Evolutionary conservation across 2,329 filamentous ascomycete genomes (phyloP).

Genomic region (Gremmenia infestans): DNA sequence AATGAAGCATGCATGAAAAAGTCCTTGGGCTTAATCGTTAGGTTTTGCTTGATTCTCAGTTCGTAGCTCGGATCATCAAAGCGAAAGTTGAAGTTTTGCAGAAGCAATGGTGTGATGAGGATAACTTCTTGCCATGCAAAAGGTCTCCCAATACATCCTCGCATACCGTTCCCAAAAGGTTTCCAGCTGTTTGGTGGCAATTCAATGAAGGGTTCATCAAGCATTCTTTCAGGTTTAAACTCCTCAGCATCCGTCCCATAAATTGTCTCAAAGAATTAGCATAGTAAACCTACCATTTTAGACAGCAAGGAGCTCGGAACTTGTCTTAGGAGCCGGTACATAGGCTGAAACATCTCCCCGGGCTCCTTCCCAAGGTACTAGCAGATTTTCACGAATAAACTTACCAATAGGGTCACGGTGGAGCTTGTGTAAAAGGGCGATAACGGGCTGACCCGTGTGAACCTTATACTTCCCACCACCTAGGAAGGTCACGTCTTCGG

Average conservation of each 20-base stretch:
- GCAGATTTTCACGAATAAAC: too few relatives aligned
- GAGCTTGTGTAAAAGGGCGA: constrained; percentile 45
- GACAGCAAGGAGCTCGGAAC: too few relatives aligned
- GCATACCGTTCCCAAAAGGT: constrained; percentile 69
- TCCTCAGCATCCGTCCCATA: constrained; percentile 61
- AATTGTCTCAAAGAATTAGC: constrained; percentile 32
- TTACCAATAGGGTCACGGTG: constrained; percentile 52
- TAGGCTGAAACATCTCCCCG: too few relatives aligned
- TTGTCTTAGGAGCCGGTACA: too few relatives aligned
- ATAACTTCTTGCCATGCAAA: constrained; percentile 74
- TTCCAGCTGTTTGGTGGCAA: constrained; percentile 63
- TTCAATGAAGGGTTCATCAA: constrained; percentile 62
- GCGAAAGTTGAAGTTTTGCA: constrained; percentile 68
- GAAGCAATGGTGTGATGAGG: constrained; percentile 55
- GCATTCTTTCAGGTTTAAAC: constrained; percentile 69
- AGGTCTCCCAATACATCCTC: constrained; percentile 66
- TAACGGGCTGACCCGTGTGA: constrained; percentile 46
- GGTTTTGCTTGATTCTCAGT: constrained; percentile 48
- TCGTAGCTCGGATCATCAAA: constrained; percentile 57
- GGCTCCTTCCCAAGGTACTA: too few relatives aligned
- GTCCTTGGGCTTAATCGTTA: constrained; percentile 60
- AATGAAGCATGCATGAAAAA: constrained; percentile 58
- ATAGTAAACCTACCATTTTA: too few relatives aligned
- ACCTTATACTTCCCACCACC: constrained; percentile 24
- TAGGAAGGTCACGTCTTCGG: constrained; percentile 38